phyloP scores from a whole-genome alignment of 1,284 basidiomycete species.

The Chalciporus piperatoides region DNA sequence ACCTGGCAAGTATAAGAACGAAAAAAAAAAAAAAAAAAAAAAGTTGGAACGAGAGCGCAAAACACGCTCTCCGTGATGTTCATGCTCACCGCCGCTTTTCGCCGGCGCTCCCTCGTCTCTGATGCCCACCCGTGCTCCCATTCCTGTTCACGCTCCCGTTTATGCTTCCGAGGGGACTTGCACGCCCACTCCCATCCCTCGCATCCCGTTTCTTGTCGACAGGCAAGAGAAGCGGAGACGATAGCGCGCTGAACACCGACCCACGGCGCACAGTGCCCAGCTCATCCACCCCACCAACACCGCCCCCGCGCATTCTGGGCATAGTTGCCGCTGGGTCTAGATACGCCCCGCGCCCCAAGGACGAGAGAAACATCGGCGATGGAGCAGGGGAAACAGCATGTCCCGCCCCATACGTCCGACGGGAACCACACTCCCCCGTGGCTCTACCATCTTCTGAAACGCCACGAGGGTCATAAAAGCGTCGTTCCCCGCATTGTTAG shows the following conservation, averaged over 20 bases:
- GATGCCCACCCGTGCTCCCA: conserved; percentile 2
- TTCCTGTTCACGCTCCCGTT: conserved; percentile 5
- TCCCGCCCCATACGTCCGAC: background rate
- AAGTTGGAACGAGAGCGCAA: background rate
- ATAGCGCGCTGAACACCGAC: conserved; percentile 21
- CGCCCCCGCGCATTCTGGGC: background rate
- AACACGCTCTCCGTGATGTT: background rate
- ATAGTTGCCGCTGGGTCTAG: background rate
- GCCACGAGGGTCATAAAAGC: conserved; percentile 61
- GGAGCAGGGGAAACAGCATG: background rate
- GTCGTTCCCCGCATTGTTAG: conserved; percentile 72
- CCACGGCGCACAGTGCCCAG: conserved; percentile 19
- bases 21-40: too few relatives aligned
- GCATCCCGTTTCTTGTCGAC: conserved; percentile 3
- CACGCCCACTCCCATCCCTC: background rate
- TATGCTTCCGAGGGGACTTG: background rate
- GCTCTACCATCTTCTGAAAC: conserved; percentile 61
- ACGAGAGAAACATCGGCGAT: background rate
- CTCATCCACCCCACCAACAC: conserved; percentile 19
- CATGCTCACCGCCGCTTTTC: conserved; percentile 4
- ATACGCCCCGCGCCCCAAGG: background rate
- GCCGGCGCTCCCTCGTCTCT: conserved; percentile 5
- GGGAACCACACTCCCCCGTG: conserved; percentile 17
- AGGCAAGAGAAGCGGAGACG: conserved; percentile 9
- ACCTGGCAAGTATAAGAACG: background rate